Conservation (phyloP, 192 early-diverging fungal genomes). For the Coemansia aciculifera region DNA sequence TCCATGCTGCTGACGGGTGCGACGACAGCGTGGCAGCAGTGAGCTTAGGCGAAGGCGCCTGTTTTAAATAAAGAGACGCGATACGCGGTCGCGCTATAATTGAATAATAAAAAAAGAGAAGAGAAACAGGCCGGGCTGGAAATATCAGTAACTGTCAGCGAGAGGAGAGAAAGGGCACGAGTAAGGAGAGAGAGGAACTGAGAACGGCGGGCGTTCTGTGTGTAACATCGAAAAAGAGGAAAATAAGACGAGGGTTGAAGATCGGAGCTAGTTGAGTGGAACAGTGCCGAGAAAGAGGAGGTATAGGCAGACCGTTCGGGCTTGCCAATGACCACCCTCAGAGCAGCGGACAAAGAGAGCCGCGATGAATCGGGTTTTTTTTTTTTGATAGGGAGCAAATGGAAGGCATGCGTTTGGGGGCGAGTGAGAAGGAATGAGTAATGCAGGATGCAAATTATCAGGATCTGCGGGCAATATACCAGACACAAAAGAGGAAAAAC, state of each 20-base stretch:
- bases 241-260: not conserved
- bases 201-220: not conserved
- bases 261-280: not conserved
- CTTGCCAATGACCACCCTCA: not conserved
- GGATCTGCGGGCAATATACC: constrained; percentile 41
- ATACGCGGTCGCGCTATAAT: constrained; percentile 6
- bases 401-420: constrained; percentile 1
- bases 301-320: constrained; percentile 1
- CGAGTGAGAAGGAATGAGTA: not conserved
- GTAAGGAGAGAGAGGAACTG: not conserved
- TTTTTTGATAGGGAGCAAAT: constrained; percentile 4
- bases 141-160: constrained; percentile 6
- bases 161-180: not conserved
- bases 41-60: not conserved
- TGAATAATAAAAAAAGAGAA: not conserved
- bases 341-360: constrained; percentile 1
- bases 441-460: constrained; percentile 52
- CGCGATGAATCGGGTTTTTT: not conserved
- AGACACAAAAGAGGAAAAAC: constrained; percentile 1
- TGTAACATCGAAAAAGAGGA: not conserved
- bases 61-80: not conserved
- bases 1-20: constrained; percentile 7
- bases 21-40: not conserved
- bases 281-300: not conserved
- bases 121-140: not conserved